phyloP scores from a whole-genome alignment of 345 rosid species.

The Fremontodendron californicum region DNA sequence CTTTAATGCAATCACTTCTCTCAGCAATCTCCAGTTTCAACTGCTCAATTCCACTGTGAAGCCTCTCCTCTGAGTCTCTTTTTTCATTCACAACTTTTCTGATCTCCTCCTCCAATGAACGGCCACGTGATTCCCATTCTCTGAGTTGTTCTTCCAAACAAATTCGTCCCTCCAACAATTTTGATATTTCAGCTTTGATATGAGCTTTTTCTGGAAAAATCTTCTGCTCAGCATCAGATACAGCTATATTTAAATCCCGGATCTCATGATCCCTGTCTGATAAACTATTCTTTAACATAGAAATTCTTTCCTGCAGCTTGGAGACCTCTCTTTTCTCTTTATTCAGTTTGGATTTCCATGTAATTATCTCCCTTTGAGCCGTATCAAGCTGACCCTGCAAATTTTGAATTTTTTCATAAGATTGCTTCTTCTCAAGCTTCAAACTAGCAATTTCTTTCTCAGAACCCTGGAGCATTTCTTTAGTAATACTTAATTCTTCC shows the following conservation, averaged over 20 bases:
- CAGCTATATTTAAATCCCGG: conserved; percentile 45
- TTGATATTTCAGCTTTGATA: conserved; percentile 56
- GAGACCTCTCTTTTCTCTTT: conserved; percentile 48
- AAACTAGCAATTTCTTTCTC: conserved; percentile 47
- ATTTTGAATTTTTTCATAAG: conserved; percentile 29
- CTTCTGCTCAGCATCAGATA: conserved; percentile 62
- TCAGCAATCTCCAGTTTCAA: conserved; percentile 41
- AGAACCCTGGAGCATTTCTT: conserved; percentile 50
- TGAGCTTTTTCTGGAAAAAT: conserved; percentile 60
- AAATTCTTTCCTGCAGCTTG: conserved; percentile 56
- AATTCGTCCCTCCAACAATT: conserved; percentile 44
- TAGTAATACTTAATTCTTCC: conserved; percentile 55
- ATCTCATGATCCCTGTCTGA: conserved; percentile 70
- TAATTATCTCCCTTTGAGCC: conserved; percentile 45
- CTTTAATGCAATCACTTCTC: conserved; percentile 34
- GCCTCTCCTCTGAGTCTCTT: conserved; percentile 34
- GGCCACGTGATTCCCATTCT: conserved; percentile 61
- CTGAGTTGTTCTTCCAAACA: conserved; percentile 43
- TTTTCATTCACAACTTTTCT: conserved; percentile 46
- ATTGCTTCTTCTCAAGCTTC: conserved; percentile 40
- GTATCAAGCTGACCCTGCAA: conserved; percentile 45
- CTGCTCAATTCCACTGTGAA: conserved; percentile 32
- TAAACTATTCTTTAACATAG: conserved; percentile 51
- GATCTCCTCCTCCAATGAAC: conserved; percentile 59
- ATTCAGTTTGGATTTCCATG: conserved; percentile 46